Conservation (phyloP, 768 basidiomycete genomes). For the Mycena galericulata region DNA sequence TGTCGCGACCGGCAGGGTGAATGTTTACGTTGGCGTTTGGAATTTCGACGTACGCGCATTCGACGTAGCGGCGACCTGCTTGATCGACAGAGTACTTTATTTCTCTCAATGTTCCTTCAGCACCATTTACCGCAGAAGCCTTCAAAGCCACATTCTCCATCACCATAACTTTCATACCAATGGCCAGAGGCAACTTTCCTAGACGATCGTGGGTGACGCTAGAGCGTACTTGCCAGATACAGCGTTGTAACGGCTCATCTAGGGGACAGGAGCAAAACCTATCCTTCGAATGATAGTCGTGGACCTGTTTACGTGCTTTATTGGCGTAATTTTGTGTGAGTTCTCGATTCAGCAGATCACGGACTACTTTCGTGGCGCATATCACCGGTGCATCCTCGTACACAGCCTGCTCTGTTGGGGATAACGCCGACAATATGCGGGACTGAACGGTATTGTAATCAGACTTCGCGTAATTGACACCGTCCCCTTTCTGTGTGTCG, state of each 20-base stretch:
- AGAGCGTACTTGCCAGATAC: neutral
- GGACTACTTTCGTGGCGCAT: neutral
- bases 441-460: neutral
- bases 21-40: neutral
- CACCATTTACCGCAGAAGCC: too few species aligned
- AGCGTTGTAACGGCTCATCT: too few species aligned
- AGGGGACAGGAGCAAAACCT: neutral
- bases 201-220: neutral
- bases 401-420: neutral
- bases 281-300: neutral
- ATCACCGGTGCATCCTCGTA: neutral
- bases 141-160: too few species aligned
- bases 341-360: neutral
- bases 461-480: too few species aligned
- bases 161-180: too few species aligned
- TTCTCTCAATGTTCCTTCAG: too few species aligned
- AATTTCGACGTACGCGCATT: constrained; percentile 1
- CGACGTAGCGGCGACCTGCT: neutral
- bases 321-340: neutral
- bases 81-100: too few species aligned
- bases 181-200: neutral
- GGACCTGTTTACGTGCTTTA: neutral
- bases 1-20: too few species aligned
- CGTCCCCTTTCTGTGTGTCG: too few species aligned
- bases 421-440: neutral